phyloP scores from a whole-genome alignment of 106 monocot species.

The Vanilla planifolia region DNA sequence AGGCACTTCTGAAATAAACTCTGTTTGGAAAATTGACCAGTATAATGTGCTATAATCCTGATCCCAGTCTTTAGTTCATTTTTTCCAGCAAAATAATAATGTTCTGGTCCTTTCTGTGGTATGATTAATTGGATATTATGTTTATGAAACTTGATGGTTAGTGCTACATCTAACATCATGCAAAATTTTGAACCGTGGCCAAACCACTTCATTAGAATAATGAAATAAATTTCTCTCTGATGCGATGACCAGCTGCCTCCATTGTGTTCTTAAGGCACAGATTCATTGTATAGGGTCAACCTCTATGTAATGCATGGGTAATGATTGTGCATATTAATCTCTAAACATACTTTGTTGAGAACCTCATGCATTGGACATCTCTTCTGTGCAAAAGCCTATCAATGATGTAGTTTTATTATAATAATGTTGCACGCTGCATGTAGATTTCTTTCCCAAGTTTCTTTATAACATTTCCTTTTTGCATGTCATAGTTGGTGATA shows the following conservation, averaged over 20 bases:
- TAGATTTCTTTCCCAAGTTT: neutral
- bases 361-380: no score
- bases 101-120: neutral
- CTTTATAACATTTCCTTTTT: constrained; percentile 10
- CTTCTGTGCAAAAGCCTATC: neutral
- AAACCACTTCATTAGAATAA: neutral
- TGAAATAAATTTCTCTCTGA: no score
- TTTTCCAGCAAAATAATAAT: neutral
- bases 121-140: constrained; percentile 6
- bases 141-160: neutral
- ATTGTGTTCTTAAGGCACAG: no score
- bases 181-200: neutral
- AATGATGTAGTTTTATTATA: neutral
- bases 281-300: no score
- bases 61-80: neutral
- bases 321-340: no score
- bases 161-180: neutral
- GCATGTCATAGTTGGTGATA: constrained; percentile 61
- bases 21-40: neutral
- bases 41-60: no score
- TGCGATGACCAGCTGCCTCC: no score
- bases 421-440: neutral
- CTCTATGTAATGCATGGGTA: no score
- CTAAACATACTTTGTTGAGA: no score
- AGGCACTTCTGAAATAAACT: neutral